Conservation (phyloP, 495 filamentous ascomycete genomes). For the Neurospora sp. region DNA sequence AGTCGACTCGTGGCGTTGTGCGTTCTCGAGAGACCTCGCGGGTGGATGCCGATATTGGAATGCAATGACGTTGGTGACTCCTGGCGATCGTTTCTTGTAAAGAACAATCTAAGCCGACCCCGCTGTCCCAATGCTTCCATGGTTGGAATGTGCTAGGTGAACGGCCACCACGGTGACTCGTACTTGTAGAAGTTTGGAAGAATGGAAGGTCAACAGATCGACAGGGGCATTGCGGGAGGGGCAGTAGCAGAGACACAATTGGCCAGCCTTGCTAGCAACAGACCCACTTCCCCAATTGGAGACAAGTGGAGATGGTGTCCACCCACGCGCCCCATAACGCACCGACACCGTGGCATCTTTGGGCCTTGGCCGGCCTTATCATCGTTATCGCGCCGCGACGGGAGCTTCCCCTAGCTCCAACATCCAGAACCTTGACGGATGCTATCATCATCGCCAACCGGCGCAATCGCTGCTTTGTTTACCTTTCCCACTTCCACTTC, state of each 20-base stretch:
- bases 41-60: background rate
- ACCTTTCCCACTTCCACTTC: background rate
- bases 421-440: background rate
- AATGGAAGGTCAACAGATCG: background rate
- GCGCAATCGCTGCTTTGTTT: background rate
- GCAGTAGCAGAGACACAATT: background rate
- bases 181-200: background rate
- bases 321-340: background rate
- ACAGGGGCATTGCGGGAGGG: background rate
- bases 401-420: background rate
- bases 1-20: background rate
- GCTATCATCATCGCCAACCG: background rate
- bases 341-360: background rate
- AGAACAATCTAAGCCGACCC: background rate
- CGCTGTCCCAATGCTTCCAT: background rate
- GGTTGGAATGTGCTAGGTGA: background rate
- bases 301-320: background rate
- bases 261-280: background rate
- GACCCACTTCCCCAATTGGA: background rate
- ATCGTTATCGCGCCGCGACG: background rate
- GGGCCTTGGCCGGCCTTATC: background rate
- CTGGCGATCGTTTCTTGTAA: background rate
- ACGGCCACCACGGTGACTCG: background rate
- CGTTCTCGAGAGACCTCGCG: background rate
- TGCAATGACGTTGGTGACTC: background rate